Evolutionary conservation across 805 yeast species (phyloP).

Genomic region (Saccharomycopsis lassenensis): DNA sequence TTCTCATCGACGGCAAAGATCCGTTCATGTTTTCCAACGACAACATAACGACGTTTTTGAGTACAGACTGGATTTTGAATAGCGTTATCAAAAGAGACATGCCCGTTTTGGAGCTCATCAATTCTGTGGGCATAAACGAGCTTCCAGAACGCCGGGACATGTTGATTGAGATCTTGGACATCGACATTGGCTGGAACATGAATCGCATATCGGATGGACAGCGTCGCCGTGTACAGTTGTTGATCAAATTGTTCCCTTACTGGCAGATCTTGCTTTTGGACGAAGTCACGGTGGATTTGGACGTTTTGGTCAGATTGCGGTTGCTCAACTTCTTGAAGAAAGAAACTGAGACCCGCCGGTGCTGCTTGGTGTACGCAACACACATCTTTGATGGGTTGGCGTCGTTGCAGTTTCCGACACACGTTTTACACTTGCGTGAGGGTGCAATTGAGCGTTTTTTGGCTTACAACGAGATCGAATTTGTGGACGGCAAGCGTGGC

Average conservation of each 20-base stretch:
- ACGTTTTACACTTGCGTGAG: conserved; percentile 62
- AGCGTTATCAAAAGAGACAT: conserved; percentile 85
- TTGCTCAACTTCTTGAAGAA: conserved; percentile 54
- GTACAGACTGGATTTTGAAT: conserved; percentile 96
- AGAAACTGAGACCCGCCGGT: conserved; percentile 62
- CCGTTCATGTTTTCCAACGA: conserved; percentile 63
- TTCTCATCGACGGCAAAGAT: conserved; percentile 70
- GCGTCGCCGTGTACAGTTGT: conserved; percentile 84
- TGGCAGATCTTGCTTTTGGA: conserved; percentile 84
- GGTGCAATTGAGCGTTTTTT: conserved; percentile 41
- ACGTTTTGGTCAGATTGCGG: conserved; percentile 77
- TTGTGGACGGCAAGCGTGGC: conserved; percentile 12
- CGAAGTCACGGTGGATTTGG: conserved; percentile 95
- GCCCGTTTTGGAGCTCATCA: conserved; percentile 67
- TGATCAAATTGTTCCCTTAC: conserved; percentile 86
- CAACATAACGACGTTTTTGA: conserved; percentile 62
- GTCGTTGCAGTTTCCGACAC: conserved; percentile 63
- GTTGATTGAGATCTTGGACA: conserved; percentile 67
- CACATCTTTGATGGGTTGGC: conserved; percentile 95
- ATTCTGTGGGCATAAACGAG: conserved; percentile 73
- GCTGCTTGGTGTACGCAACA: conserved; percentile 85
- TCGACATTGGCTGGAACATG: conserved; percentile 89
- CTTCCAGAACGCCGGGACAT: conserved; percentile 67
- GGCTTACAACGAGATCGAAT: conserved; percentile 27
- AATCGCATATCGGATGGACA: conserved; percentile 89